Conservation (phyloP, 1,139 yeast genomes). For the Kodamaea alishanica region DNA sequence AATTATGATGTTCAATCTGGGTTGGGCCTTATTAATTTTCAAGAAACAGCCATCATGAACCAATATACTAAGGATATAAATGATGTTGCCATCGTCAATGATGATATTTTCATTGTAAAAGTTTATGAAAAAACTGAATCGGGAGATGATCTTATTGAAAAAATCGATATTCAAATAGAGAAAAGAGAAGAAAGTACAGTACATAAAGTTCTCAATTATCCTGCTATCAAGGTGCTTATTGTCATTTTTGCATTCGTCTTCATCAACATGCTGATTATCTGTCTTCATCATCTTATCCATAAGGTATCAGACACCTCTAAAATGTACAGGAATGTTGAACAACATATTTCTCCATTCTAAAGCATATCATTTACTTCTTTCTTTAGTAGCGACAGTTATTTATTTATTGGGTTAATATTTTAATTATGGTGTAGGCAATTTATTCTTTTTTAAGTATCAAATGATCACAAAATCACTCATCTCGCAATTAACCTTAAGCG, state of each 20-base stretch:
- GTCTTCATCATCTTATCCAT: conserved; percentile 35
- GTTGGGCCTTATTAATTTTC: too few species aligned
- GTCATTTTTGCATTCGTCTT: conserved; percentile 30
- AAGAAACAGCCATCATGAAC: too few species aligned
- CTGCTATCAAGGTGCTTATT: conserved; percentile 23
- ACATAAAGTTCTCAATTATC: conserved; percentile 11
- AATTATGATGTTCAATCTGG: too few species aligned
- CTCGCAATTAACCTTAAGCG: too few species aligned
- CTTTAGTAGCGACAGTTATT: background rate
- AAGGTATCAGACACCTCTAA: conserved; percentile 28
- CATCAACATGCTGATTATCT: conserved; percentile 34
- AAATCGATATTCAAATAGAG: background rate
- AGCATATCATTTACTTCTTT: background rate
- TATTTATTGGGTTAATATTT: conserved; percentile 1
- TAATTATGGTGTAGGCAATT: background rate
- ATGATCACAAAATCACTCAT: too few species aligned
- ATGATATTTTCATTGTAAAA: background rate
- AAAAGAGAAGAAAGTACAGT: conserved; percentile 7
- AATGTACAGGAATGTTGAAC: conserved; percentile 35
- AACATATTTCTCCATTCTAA: conserved; percentile 36
- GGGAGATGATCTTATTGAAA: background rate
- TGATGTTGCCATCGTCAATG: background rate
- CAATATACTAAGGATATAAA: too few species aligned
- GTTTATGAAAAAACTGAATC: background rate
- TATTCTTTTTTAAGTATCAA: background rate